Evolutionary conservation across 2,329 filamentous ascomycete species (phyloP).

Genomic region (Curvularia hawaiiensis): DNA sequence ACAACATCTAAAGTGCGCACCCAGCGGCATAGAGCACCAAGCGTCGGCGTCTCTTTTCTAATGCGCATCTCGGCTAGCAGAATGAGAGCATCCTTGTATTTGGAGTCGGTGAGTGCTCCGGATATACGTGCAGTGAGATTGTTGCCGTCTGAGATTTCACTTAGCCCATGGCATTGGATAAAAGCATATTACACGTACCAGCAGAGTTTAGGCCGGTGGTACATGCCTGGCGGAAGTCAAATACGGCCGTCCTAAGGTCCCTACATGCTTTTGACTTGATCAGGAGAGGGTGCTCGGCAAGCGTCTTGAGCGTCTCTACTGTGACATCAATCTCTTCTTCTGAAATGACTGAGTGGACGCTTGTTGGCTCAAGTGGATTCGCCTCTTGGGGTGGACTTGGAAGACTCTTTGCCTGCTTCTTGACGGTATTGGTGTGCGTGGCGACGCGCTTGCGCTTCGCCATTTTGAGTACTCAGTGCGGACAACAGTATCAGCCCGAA

Average conservation of each 20-base stretch:
- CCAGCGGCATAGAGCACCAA: constrained; percentile 74
- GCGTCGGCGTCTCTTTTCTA: constrained; percentile 66
- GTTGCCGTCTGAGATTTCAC: constrained; percentile 52
- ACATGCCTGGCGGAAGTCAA: constrained; percentile 71
- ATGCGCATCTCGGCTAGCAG: constrained; percentile 73
- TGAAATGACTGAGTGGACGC: constrained; percentile 60
- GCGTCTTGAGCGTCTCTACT: constrained; percentile 65
- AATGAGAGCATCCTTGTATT: constrained; percentile 68
- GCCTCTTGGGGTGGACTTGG: constrained; percentile 37
- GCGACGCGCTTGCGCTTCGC: constrained; percentile 38
- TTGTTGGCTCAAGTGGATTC: constrained; percentile 52
- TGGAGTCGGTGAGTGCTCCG: constrained; percentile 67
- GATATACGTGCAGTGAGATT: constrained; percentile 71
- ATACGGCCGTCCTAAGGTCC: constrained; percentile 68
- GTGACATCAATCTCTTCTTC: constrained; percentile 70
- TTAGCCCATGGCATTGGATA: constrained; percentile 4
- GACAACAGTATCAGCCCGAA: not conserved
- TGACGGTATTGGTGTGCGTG: constrained; percentile 25
- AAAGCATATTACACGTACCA: constrained; percentile 39
- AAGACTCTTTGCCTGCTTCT: constrained; percentile 31
- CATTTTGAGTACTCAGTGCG: constrained; percentile 18
- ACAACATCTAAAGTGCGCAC: constrained; percentile 73
- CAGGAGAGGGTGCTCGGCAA: constrained; percentile 63
- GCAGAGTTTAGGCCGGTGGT: constrained; percentile 68
- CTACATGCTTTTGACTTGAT: constrained; percentile 73